phyloP scores from a whole-genome alignment of 176 grass and related monocot genomes.

The Cymbopogon citratus region DNA sequence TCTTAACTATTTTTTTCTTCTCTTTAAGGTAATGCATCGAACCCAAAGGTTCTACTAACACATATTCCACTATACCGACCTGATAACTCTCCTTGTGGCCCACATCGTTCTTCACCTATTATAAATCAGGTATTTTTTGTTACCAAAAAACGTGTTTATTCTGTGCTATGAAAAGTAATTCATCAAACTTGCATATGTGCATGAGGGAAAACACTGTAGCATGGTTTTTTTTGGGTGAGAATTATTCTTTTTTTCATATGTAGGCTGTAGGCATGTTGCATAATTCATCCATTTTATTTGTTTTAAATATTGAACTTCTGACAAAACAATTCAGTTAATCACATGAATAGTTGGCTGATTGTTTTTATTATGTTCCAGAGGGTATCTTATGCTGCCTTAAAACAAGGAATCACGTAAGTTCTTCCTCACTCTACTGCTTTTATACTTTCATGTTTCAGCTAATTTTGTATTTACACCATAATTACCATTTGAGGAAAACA shows the following conservation, averaged over 20 bases:
- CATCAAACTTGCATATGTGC: background rate
- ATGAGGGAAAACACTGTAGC: background rate
- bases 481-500: background rate
- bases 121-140: slow-evolving; percentile 82
- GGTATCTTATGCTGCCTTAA: slow-evolving; percentile 44
- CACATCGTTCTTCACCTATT: slow-evolving; percentile 77
- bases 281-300: background rate
- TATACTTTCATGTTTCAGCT: slow-evolving; percentile 6
- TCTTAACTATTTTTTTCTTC: slow-evolving; percentile 21
- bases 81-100: slow-evolving; percentile 68
- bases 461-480: background rate
- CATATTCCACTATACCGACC: slow-evolving; percentile 92
- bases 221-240: background rate
- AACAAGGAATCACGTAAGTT: slow-evolving; percentile 67
- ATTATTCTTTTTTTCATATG: background rate
- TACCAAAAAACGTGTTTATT: background rate
- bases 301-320: background rate
- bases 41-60: slow-evolving; percentile 81
- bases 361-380: slow-evolving; percentile 67
- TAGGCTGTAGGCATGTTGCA: too few relatives aligned
- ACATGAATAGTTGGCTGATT: slow-evolving; percentile 10
- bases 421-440: slow-evolving; percentile 21
- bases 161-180: slow-evolving; percentile 19
- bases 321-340: slow-evolving; percentile 2
- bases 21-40: slow-evolving; percentile 51